Conservation (phyloP, 805 yeast species). For the Soucietia sequanensis region DNA sequence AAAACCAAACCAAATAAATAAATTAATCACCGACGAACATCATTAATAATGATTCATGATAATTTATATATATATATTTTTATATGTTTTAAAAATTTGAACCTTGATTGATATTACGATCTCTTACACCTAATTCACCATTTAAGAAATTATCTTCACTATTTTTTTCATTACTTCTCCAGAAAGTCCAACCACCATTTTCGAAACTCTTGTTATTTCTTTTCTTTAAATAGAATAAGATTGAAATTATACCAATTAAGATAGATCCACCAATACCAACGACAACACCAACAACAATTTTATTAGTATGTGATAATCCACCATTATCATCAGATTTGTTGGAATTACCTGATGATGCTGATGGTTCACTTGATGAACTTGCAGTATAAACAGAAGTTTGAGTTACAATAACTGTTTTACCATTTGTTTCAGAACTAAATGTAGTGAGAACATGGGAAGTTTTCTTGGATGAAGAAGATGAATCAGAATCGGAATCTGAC, state of each 20-base stretch:
- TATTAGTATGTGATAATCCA: constrained; percentile 43
- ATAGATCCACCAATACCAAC: constrained; percentile 47
- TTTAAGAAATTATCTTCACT: constrained; percentile 40
- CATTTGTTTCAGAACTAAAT: constrained; percentile 16
- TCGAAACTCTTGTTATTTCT: constrained; percentile 29
- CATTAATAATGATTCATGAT: too few species aligned
- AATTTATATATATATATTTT: too few species aligned
- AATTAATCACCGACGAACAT: too few species aligned
- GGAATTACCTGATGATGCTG: constrained; percentile 18
- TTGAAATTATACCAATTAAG: constrained; percentile 31
- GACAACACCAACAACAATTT: constrained; percentile 46
- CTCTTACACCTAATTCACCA: constrained; percentile 49
- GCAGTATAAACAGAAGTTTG: constrained; percentile 28
- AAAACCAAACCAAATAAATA: too few species aligned
- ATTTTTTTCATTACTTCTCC: constrained; percentile 46
- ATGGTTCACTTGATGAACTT: constrained; percentile 20
- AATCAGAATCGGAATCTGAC: neutral
- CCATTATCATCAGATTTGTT: constrained; percentile 11
- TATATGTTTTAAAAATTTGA: constrained; percentile 33
- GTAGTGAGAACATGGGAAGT: neutral
- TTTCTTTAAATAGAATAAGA: constrained; percentile 34
- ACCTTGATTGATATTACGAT: constrained; percentile 46
- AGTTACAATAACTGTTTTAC: constrained; percentile 40
- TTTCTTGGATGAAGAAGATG: neutral
- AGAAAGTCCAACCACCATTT: constrained; percentile 45